Evolutionary conservation across 2,329 filamentous ascomycete species (phyloP), one percentile per base, ranked within the genome.

Genomic region (Zymoseptoria crescenta): DNA sequence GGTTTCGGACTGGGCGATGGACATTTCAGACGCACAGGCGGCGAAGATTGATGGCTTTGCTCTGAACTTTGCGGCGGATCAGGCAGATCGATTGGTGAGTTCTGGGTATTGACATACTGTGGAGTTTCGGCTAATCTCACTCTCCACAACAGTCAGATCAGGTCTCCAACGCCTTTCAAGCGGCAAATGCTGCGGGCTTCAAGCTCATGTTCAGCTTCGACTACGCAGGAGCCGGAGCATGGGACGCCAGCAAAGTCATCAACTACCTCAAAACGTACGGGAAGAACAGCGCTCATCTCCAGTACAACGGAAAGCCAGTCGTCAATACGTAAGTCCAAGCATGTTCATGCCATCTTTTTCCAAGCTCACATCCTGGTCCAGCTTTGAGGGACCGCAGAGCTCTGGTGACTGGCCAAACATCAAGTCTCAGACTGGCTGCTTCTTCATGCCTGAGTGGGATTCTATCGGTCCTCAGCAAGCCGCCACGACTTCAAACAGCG

Each of bases 141-240:
- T 27, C 10, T 21, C 24, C 24, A 52, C 51, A 4, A 52, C 51
- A 52, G 51, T 13, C 51, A 6, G 28, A 6, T 27, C 79, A 82
- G 66, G 75, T 82, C 3, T 70, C 65, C 1, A 75, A 73, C 30
- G 80, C 80, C 0, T 82, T 81, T 60, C 69, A 77, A n/a, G 57
- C 58, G 13, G 63, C 63, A 9, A 59, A 58, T 30, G 56, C 52
- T 13, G 49, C 54, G 52, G 70, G 71, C 52, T 80, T 83, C 74
- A 80, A 81, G 57, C 78, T 82, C 13, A 82, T 83, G 57, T 76
- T 83, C 62, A 83, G 56, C 1, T 83, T 83, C 61, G 81, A 83
- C 70, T 82, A 81, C 67, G 80, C 56, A 21, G 81, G 71, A 77
- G 77, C 75, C 80, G 74, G 70, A 59, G 67, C 29, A 65, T 68